Evolutionary conservation across 78 protist genomes (phyloP), one percentile per base, ranked within the genome.

Genomic region (Tieghemostelium lacteum): DNA sequence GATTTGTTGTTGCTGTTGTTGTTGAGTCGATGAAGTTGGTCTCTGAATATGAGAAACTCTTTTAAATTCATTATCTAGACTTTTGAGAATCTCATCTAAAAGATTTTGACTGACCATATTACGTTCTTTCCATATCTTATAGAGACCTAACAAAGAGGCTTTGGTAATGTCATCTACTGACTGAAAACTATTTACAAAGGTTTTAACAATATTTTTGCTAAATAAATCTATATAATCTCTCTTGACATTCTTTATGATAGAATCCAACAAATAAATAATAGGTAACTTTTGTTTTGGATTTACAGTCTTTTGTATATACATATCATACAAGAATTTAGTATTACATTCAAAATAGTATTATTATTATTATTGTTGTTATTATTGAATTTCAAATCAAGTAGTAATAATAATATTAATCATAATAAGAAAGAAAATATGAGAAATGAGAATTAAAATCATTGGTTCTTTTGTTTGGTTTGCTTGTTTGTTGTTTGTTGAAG

Each of bases 41-140:
- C 1, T 36, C 29, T 49, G 37, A 69, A 69, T 49, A 57, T n/a
- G 63, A 4, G 75, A 45, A 29, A 70, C 49, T 70, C 76, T 70
- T 70, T 70, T 24, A 49, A 70, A 28, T 70, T 70, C 76, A 2
- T 1, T 12, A 20, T 50, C n/a, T 50, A 70, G 20, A n/a, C 19
- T 50, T 70, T 49, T 40, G 5, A 49, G 62, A 50, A 70, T 70
- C 49, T 70, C 54, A 26, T 40, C 26, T 49, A 70, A 31, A 0
- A 70, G n/a, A 16, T 50, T 50, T 29, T 33, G n/a, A 7, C 28
- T 29, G 10, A 70, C 29, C 62, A 70, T 37, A 0, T 50, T 24
- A 20, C 76, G n/a, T 31, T 70, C 76, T 26, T 50, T 70, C 76
- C 76, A 70, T 28, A 70, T 50, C 8, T 70, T 70, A 70, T 50